phyloP scores from a whole-genome alignment of 306 rosid genomes.

The Prunus campanulata region DNA sequence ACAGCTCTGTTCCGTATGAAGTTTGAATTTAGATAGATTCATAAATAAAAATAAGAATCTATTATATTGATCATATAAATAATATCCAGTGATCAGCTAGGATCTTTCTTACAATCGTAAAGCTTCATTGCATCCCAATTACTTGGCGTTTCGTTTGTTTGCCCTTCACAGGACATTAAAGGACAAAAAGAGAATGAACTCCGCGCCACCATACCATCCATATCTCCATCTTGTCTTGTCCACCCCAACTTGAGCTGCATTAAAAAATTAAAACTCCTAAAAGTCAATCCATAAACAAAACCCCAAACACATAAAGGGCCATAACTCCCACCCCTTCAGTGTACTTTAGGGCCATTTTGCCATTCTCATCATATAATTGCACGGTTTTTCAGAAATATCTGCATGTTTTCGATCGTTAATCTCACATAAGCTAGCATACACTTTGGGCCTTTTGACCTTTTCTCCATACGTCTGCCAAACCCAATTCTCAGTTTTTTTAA shows the following conservation, averaged over 20 bases:
- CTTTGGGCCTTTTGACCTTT: slow-evolving; percentile 17
- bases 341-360: slow-evolving; percentile 25
- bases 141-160: slow-evolving; percentile 2
- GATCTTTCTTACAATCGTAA: too few relatives aligned
- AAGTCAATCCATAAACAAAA: slow-evolving; percentile 39
- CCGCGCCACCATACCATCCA: background rate
- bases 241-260: background rate
- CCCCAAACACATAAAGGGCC: slow-evolving; percentile 2
- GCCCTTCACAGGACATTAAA: slow-evolving; percentile 43
- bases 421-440: background rate
- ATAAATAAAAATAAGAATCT: too few relatives aligned
- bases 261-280: background rate
- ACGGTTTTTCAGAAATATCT: background rate
- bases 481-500: background rate
- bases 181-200: slow-evolving; percentile 24
- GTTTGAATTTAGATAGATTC: too few relatives aligned
- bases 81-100: too few relatives aligned
- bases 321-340: slow-evolving; percentile 21
- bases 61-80: too few relatives aligned
- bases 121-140: background rate
- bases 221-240: background rate
- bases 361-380: background rate
- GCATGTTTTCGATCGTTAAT: background rate
- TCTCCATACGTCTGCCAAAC: background rate
- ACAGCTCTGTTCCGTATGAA: too few relatives aligned